Percentiles rank a stretch among this genome's conserved stretches.
These are phyloP conservation scores for Whalleya microplaca DNA, from an alignment of 2,329 filamentous ascomycete genomes.

Conservation along the genomic window DNA sequence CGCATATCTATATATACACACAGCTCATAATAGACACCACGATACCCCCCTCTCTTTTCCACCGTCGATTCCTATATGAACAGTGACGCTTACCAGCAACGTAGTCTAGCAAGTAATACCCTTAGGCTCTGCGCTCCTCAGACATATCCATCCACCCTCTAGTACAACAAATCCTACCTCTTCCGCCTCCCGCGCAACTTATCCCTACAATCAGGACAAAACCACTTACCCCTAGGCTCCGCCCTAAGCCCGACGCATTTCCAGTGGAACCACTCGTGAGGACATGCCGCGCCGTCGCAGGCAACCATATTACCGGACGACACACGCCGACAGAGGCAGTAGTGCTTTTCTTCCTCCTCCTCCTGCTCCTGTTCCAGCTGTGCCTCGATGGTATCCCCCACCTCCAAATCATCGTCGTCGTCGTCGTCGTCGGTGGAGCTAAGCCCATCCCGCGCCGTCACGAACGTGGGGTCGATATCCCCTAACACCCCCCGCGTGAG, in stretches of 20 bases:
- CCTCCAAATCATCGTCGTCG: constrained; percentile 6
- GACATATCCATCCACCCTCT: neutral
- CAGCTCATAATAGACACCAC: constrained; percentile 7
- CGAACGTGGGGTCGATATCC: constrained; percentile 19
- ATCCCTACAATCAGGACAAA: constrained; percentile 20
- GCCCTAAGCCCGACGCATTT: constrained; percentile 23
- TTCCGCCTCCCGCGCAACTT: constrained; percentile 7
- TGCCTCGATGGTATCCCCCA: neutral
- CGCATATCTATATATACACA: constrained; percentile 1
- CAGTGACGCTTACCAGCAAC: too few species aligned
- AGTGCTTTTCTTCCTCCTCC: too few species aligned
- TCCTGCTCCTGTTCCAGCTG: constrained; percentile 4
- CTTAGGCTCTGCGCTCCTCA: neutral
- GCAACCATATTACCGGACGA: constrained; percentile 21
- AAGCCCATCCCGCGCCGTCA: constrained; percentile 20
- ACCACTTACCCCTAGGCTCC: constrained; percentile 20
- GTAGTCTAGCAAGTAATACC: neutral
- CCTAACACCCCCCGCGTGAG: constrained; percentile 6
- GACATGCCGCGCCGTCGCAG: constrained; percentile 17
- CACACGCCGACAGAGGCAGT: constrained; percentile 15
- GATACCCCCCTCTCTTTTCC: neutral
- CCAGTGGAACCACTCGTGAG: constrained; percentile 24
- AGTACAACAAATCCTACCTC: constrained; percentile 2
- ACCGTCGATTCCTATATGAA: too few species aligned
- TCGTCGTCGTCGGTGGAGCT: too few species aligned